Conservation (phyloP, 495 filamentous ascomycete species). For the Hypoxylon subgilvum region DNA sequence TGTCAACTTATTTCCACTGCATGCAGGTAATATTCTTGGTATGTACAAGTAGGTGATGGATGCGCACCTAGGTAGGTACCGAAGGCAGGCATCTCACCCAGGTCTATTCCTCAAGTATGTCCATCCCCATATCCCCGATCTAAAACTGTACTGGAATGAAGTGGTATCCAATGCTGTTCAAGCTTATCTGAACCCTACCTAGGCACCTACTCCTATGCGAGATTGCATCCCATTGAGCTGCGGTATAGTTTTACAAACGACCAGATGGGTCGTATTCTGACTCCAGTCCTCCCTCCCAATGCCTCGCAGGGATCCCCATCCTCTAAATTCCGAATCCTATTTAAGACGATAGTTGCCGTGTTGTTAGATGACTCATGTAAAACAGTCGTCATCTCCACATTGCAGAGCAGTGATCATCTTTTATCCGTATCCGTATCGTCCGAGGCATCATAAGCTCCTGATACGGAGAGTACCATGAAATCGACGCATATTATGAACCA, state of each 20-base stretch:
- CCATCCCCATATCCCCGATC: constrained; percentile 5
- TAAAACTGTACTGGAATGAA: constrained; percentile 16
- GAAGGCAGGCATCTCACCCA: too few relatives aligned
- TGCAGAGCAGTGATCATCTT: constrained; percentile 5
- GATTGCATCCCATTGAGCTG: constrained; percentile 24
- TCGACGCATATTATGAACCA: not conserved
- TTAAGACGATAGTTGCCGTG: constrained; percentile 26
- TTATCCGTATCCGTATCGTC: constrained; percentile 20
- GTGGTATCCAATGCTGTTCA: constrained; percentile 20
- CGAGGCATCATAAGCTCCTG: constrained; percentile 18
- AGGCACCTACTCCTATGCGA: constrained; percentile 18
- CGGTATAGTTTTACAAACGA: constrained; percentile 26
- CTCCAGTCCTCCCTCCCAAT: constrained; percentile 17
- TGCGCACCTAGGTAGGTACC: too few relatives aligned
- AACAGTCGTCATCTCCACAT: constrained; percentile 1
- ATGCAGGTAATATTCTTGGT: too few relatives aligned
- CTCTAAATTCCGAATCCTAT: constrained; percentile 19
- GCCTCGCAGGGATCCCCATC: constrained; percentile 7
- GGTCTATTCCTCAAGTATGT: constrained; percentile 19
- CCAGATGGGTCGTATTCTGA: constrained; percentile 16
- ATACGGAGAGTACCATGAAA: not conserved
- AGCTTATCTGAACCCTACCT: constrained; percentile 14
- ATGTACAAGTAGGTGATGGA: too few relatives aligned
- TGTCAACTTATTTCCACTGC: too few relatives aligned
- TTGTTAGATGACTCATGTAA: too few relatives aligned